Percentiles rank a stretch among this genome's conserved stretches.
Conservation (phyloP, 257 asterid species). For the Solanum virginianum region DNA sequence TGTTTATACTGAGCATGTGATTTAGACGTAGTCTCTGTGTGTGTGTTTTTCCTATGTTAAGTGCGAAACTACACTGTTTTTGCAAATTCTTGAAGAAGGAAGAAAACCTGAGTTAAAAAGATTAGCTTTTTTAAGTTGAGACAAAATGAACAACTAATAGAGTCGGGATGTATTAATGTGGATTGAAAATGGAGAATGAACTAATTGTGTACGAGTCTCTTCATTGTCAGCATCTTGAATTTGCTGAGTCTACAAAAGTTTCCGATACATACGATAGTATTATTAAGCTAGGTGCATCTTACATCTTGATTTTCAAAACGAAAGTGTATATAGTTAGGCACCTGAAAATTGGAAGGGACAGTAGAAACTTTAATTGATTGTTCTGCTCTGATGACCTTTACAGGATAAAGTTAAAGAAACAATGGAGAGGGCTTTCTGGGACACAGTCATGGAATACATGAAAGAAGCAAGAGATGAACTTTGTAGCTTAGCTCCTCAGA, state of each 20-base stretch:
- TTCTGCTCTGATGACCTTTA: neutral
- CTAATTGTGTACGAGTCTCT: slow-evolving; percentile 74
- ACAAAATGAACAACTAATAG: neutral
- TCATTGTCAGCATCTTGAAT: slow-evolving; percentile 54
- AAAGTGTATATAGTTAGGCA: neutral
- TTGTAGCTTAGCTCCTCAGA: slow-evolving; percentile 62
- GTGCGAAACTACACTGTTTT: too few relatives aligned
- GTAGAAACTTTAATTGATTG: neutral
- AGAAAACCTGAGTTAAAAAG: neutral
- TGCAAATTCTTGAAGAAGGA: neutral
- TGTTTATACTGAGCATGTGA: neutral
- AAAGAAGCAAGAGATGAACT: slow-evolving; percentile 83
- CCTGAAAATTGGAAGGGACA: neutral
- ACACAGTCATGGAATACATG: slow-evolving; percentile 65
- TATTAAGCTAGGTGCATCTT: slow-evolving; percentile 35
- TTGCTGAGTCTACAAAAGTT: slow-evolving; percentile 19
- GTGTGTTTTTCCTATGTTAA: neutral
- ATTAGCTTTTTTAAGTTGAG: neutral
- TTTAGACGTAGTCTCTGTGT: neutral
- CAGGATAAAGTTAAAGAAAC: slow-evolving; percentile 61
- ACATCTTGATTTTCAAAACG: neutral
- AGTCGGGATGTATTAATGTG: slow-evolving; percentile 19
- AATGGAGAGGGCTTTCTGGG: slow-evolving; percentile 95
- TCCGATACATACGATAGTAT: slow-evolving; percentile 18
- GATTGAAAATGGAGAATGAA: slow-evolving; percentile 57